Conservation (phyloP, 2,329 filamentous ascomycete genomes). For the Tolypocladium tundrense region DNA sequence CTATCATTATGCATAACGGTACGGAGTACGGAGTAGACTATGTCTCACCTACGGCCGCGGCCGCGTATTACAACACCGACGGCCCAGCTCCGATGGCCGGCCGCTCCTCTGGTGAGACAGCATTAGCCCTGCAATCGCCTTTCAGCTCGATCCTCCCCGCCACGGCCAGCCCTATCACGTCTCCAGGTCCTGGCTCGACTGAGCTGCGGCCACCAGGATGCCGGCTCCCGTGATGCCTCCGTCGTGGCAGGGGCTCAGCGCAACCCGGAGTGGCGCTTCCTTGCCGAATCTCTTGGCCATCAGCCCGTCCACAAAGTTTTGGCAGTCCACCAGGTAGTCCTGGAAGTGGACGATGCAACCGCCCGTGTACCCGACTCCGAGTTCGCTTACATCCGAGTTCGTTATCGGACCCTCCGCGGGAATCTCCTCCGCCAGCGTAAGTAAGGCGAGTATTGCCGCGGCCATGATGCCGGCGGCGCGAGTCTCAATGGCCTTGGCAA, state of each 20-base stretch:
- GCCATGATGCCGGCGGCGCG: slow-evolving; percentile 67
- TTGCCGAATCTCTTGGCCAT: slow-evolving; percentile 20
- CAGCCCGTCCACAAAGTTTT: slow-evolving; percentile 53
- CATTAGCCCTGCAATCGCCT: background rate
- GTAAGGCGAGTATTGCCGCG: slow-evolving; percentile 59
- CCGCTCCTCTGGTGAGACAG: background rate
- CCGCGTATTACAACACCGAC: background rate
- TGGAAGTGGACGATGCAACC: slow-evolving; percentile 75
- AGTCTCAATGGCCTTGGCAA: slow-evolving; percentile 59
- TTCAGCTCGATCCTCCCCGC: background rate
- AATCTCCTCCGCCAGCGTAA: slow-evolving; percentile 61
- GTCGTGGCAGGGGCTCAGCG: slow-evolving; percentile 47
- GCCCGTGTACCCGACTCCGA: slow-evolving; percentile 71
- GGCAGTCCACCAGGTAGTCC: slow-evolving; percentile 60
- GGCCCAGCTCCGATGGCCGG: background rate
- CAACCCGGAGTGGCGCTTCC: slow-evolving; percentile 29
- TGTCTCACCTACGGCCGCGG: background rate
- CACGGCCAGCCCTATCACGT: slow-evolving; percentile 4
- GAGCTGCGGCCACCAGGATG: slow-evolving; percentile 40
- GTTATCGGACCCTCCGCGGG: slow-evolving; percentile 17
- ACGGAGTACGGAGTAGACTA: background rate
- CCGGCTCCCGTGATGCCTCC: slow-evolving; percentile 53
- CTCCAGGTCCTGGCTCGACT: slow-evolving; percentile 20
- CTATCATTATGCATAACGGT: background rate
- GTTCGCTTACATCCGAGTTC: slow-evolving; percentile 29